phyloP scores from a whole-genome alignment of 768 basidiomycete genomes.

The Gyrodon lividus region DNA sequence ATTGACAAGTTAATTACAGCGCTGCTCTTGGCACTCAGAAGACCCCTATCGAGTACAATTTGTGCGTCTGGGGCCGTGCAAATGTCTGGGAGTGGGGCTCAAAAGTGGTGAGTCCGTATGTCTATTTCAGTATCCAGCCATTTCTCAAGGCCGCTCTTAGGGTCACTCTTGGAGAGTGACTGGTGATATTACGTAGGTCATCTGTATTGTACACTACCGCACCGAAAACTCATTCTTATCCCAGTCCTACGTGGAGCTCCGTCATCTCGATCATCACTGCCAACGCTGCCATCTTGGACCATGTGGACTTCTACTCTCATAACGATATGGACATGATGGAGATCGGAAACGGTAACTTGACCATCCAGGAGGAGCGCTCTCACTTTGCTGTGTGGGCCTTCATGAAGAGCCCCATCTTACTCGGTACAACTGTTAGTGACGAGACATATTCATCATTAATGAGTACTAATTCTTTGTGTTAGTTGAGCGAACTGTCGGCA shows the following conservation, averaged over 20 bases:
- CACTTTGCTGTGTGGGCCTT: conserved; percentile 62
- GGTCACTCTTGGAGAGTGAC: conserved; percentile 57
- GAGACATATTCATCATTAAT: background rate
- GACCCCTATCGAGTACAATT: conserved; percentile 46
- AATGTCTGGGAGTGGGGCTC: conserved; percentile 62
- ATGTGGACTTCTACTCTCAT: conserved; percentile 47
- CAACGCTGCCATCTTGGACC: conserved; percentile 42
- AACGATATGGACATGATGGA: conserved; percentile 65
- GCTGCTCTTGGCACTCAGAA: conserved; percentile 44
- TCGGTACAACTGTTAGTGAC: conserved; percentile 35
- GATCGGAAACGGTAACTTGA: conserved; percentile 50
- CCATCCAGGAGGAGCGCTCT: conserved; percentile 49
- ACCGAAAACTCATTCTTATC: background rate
- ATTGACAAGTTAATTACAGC: conserved; percentile 22
- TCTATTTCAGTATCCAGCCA: background rate
- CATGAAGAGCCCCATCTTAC: conserved; percentile 56
- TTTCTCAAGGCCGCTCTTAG: conserved; percentile 19
- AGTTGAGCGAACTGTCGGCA: conserved; percentile 42
- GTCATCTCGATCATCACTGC: conserved; percentile 45
- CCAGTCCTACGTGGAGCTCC: conserved; percentile 47
- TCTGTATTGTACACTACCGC: background rate
- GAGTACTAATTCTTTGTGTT: background rate
- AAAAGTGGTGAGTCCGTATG: conserved; percentile 38
- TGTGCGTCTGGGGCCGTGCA: conserved; percentile 57
- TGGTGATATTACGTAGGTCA: conserved; percentile 41